Evolutionary conservation across 352 stramenopile genomes (phyloP), one percentile per base, ranked within the genome.

Genomic region (Phytophthora gonapodyides): DNA sequence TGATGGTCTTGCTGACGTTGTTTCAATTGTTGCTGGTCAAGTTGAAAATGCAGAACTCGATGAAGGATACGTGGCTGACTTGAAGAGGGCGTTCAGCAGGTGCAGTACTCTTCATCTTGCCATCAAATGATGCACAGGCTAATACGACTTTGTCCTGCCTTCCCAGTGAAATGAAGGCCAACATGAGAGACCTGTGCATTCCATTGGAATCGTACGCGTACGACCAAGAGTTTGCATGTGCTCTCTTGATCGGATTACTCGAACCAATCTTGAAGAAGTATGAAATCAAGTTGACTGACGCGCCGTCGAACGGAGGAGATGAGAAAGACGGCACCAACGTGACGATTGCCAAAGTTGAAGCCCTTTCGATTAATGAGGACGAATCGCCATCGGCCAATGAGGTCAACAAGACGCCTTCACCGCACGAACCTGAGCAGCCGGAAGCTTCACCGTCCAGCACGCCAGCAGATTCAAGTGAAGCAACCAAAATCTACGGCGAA

Each of bases 161-260:
- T 45, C 4, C 24, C 24, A 95, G 86, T 19, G 86, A 95, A 67
- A 95, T 95, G 84, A 95, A 93, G 59, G 50, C 66, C 4, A 91
- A 87, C 53, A 91, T 95, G 78, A 80, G 86, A 45, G 81, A 95
- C 10, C 55, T 93, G 45, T 91, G 82, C 49, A 91, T 95, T 31
- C 84, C 86, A 0, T 59, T 95, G 43, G 86, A 95, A 62, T 83
- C 88, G 53, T 95, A 90, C 45, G 86, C 86, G 24, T 88, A 95
- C 58, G 76, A 89, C 19, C 73, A 95, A 61, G 86, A 95, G 43
- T 87, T 89, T 51, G 71, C 80, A 3, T 87, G 77, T 49, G 86
- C 86, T 6, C 50, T 91, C 37, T 49, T 93, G 37, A 80, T 95
- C 3, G 80, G 83, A 2, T 50, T 95, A 2, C 59, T 95, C 10